A percentile compares a stretch with the other conserved stretches of the same genome.
Conservation (phyloP, 2,329 filamentous ascomycete species). For the Xylaria sp. region DNA sequence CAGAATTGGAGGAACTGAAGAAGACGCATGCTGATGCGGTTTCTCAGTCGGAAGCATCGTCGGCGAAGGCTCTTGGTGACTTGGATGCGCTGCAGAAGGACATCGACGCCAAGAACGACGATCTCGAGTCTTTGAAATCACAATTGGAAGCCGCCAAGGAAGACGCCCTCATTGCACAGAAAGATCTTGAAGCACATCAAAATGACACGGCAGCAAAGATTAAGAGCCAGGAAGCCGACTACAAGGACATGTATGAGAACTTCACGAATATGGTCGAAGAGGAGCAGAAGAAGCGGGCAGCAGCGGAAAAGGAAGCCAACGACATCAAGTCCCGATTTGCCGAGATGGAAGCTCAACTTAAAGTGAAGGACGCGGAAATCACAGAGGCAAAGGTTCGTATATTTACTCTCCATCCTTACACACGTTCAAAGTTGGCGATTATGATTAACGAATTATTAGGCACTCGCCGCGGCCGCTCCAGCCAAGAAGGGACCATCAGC, state of each 20-base stretch:
- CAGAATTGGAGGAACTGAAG: conserved; percentile 62
- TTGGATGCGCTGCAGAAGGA: conserved; percentile 46
- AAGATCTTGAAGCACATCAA: conserved; percentile 65
- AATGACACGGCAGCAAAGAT: conserved; percentile 62
- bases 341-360: conserved; percentile 55
- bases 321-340: conserved; percentile 49
- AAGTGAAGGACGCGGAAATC: conserved; percentile 72
- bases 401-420: background rate
- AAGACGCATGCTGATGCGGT: conserved; percentile 59
- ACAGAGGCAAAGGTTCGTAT: conserved; percentile 66
- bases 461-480: conserved; percentile 57
- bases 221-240: conserved; percentile 69
- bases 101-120: conserved; percentile 50
- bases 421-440: conserved; percentile 1
- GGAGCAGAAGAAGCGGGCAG: conserved; percentile 57
- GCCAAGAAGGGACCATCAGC: conserved; percentile 62
- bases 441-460: conserved; percentile 50
- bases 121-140: conserved; percentile 52
- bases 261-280: conserved; percentile 71
- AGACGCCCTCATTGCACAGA: conserved; percentile 56
- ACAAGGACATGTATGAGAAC: conserved; percentile 71
- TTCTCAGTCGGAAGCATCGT: conserved; percentile 52
- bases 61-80: conserved; percentile 46
- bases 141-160: conserved; percentile 56
- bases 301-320: conserved; percentile 48